A percentile compares a stretch with the other conserved stretches of the same genome.
Conservation (phyloP, 441 rosid species). For the Populus trichocarpa region DNA sequence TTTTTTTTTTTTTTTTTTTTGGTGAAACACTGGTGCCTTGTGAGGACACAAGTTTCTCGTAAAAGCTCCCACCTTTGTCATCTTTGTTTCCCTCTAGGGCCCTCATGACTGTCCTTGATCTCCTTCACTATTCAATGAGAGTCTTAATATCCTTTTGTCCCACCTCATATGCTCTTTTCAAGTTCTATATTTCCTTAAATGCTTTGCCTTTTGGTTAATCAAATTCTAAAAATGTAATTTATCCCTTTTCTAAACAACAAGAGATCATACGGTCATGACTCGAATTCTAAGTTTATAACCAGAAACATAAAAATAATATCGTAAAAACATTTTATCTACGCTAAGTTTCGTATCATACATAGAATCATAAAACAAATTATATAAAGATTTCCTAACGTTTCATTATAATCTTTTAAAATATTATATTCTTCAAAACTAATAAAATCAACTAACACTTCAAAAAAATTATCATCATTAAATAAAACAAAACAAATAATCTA, state of each 20-base stretch:
- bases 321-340: no score
- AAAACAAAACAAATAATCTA: no score
- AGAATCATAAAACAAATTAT: no score
- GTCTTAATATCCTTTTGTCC: conserved; percentile 5
- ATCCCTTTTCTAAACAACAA: not conserved
- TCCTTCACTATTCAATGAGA: not conserved
- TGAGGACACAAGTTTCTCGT: not conserved
- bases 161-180: conserved; percentile 3
- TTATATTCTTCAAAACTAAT: no score
- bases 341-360: no score
- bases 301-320: accelerated
- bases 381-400: accelerated
- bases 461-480: no score
- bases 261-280: not conserved
- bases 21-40: not conserved
- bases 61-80: conserved; percentile 3
- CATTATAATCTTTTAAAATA: accelerated
- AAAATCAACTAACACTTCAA: no score
- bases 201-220: conserved; percentile 1
- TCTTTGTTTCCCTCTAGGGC: conserved; percentile 2
- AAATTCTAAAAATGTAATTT: not conserved
- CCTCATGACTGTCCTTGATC: not conserved
- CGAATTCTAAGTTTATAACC: no score
- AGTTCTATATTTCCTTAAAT: not conserved
- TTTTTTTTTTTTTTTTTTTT: no score